A percentile compares a stretch with the other conserved stretches of the same genome.
These are phyloP conservation scores for Phoma sp. DNA, from an alignment of 2,329 filamentous ascomycete genomes.

Conservation along the genomic window DNA sequence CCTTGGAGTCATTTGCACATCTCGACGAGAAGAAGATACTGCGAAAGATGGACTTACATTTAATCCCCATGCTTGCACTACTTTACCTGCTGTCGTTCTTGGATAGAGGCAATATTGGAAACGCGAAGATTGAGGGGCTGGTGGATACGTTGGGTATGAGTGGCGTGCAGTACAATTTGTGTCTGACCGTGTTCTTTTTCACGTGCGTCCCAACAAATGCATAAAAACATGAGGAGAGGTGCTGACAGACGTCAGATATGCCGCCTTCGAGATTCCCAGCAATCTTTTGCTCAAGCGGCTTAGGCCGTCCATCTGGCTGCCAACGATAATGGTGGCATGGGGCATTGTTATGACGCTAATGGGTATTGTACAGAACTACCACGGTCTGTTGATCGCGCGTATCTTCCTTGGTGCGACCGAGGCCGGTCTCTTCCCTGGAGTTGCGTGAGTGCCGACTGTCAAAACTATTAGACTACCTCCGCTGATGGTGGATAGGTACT, in stretches of 20 bases:
- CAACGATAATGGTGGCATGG: constrained; percentile 59
- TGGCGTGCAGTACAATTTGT: constrained; percentile 68
- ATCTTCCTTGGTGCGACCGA: constrained; percentile 54
- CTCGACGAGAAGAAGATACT: constrained; percentile 50
- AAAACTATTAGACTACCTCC: not conserved
- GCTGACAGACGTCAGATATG: constrained; percentile 19
- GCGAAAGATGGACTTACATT: constrained; percentile 49
- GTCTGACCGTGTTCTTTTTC: constrained; percentile 70
- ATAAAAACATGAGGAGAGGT: no score
- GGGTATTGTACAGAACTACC: constrained; percentile 55
- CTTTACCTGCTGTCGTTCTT: constrained; percentile 49
- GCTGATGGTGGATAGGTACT: constrained; percentile 46
- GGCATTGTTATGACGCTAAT: constrained; percentile 59
- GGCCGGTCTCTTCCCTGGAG: constrained; percentile 41
- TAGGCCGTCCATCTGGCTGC: constrained; percentile 54
- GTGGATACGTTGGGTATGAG: constrained; percentile 37
- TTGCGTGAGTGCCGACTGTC: not conserved
- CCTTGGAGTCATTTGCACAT: constrained; percentile 42
- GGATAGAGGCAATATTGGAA: constrained; percentile 49
- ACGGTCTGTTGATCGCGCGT: constrained; percentile 53
- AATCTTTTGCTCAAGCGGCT: constrained; percentile 68
- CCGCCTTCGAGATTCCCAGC: constrained; percentile 59
- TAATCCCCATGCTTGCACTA: constrained; percentile 49
- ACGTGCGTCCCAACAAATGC: constrained; percentile 40
- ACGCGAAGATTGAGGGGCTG: constrained; percentile 51